Conservation (phyloP, 202 grass and related monocot genomes). For the Carex arenaria region DNA sequence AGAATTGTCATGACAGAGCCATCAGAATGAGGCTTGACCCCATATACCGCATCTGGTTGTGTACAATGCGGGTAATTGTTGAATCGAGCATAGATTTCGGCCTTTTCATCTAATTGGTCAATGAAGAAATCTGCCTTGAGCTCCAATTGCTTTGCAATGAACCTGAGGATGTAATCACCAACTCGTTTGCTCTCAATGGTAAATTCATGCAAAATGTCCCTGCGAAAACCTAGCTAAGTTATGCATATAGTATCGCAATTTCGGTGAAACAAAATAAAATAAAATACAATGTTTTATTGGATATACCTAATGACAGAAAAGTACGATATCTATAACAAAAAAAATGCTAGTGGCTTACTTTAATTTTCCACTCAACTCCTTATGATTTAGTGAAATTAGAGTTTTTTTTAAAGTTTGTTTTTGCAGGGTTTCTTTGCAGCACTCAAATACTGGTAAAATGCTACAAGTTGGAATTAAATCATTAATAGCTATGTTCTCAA, state of each 20-base stretch:
- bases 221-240: neutral
- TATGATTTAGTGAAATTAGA: neutral
- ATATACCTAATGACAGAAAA: neutral
- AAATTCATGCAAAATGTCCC: slow-evolving; percentile 36
- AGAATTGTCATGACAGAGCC: slow-evolving; percentile 57
- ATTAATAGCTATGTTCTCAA: too few species aligned
- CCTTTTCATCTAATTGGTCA: slow-evolving; percentile 18
- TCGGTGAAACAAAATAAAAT: neutral
- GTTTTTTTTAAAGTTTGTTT: neutral
- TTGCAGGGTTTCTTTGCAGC: neutral
- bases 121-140: slow-evolving; percentile 33
- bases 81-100: slow-evolving; percentile 31
- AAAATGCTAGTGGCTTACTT: neutral
- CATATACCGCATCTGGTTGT: slow-evolving; percentile 49
- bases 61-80: slow-evolving; percentile 54
- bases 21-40: slow-evolving; percentile 70
- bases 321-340: too few species aligned
- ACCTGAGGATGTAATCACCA: slow-evolving; percentile 5
- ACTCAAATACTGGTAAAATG: neutral
- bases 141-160: slow-evolving; percentile 22
- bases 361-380: neutral
- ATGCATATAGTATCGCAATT: neutral
- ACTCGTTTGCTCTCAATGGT: slow-evolving; percentile 19
- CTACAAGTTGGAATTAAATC: neutral
- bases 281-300: too few species aligned